Conservation (phyloP, 2,329 filamentous ascomycete species). For the Verticillium nonalfalfae region DNA sequence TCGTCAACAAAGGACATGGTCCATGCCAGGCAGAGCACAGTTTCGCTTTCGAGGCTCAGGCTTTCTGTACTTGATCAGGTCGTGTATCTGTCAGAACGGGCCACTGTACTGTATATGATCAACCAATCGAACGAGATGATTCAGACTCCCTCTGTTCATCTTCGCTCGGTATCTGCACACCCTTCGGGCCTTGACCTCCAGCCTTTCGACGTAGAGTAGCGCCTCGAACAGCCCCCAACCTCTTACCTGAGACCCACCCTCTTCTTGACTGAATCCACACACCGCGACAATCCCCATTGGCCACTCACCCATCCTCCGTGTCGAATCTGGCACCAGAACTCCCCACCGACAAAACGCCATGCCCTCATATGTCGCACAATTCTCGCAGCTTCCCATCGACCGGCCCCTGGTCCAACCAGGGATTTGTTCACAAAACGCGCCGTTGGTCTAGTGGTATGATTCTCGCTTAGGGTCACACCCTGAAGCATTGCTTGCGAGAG, state of each 20-base stretch:
- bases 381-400: not conserved
- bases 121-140: no score
- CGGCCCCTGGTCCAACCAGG: not conserved
- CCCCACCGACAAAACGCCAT: not conserved
- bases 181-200: no score
- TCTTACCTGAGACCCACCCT: not conserved
- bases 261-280: no score
- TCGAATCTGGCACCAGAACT: not conserved
- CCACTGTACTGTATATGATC: no score
- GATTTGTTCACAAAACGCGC: not conserved
- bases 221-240: not conserved
- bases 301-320: not conserved
- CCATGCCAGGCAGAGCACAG: no score
- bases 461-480: conserved; percentile 57
- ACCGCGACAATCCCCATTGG: not conserved
- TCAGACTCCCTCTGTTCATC: no score
- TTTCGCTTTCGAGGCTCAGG: no score
- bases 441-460: conserved; percentile 62
- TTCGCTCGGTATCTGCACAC: no score
- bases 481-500: conserved; percentile 32
- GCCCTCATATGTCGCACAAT: not conserved
- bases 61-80: no score
- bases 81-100: no score
- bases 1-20: no score
- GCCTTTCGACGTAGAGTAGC: no score